Percentiles rank a stretch among this genome's conserved stretches.
Evolutionary conservation across 176 grass and related monocot genomes (phyloP).

Genomic region (Poa annua): DNA sequence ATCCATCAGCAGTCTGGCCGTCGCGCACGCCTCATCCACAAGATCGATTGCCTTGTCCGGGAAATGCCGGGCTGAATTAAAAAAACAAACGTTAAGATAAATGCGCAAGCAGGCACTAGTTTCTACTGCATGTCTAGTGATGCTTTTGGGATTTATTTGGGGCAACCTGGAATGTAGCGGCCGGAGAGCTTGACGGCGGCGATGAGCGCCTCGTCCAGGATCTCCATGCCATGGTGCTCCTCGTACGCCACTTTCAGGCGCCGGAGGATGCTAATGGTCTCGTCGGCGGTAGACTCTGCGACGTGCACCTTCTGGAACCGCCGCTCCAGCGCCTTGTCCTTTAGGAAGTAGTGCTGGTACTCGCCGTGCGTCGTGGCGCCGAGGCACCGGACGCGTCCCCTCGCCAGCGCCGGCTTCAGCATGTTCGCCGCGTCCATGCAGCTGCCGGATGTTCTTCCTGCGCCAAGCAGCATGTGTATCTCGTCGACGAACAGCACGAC

Average conservation of each 20-base stretch:
- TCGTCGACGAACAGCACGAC: constrained; percentile 87
- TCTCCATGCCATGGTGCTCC: constrained; percentile 74
- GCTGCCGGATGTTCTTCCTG: constrained; percentile 53
- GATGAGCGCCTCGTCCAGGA: constrained; percentile 68
- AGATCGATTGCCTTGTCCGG: constrained; percentile 83
- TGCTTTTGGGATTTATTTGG: background rate
- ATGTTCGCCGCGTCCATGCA: constrained; percentile 81
- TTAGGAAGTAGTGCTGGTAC: constrained; percentile 62
- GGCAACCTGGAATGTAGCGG: constrained; percentile 61
- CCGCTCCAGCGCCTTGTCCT: constrained; percentile 75
- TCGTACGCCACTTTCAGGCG: constrained; percentile 79
- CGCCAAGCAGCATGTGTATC: constrained; percentile 79
- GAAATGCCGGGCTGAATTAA: constrained; percentile 50
- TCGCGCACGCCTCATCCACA: constrained; percentile 80
- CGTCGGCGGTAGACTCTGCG: constrained; percentile 62
- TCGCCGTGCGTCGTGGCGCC: constrained; percentile 78
- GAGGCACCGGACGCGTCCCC: constrained; percentile 75
- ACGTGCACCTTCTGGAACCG: constrained; percentile 84
- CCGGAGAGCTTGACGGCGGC: constrained; percentile 66
- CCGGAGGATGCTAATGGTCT: constrained; percentile 66
- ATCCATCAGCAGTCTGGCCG: constrained; percentile 69
- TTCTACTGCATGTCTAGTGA: too few relatives aligned
- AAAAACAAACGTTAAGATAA: background rate
- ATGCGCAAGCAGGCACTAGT: background rate
- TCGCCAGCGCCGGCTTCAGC: constrained; percentile 80